These are phyloP conservation scores for Rutidosis leptorrhynchoides DNA, from an alignment of 129 eudicot genomes.

Conservation along the genomic window DNA sequence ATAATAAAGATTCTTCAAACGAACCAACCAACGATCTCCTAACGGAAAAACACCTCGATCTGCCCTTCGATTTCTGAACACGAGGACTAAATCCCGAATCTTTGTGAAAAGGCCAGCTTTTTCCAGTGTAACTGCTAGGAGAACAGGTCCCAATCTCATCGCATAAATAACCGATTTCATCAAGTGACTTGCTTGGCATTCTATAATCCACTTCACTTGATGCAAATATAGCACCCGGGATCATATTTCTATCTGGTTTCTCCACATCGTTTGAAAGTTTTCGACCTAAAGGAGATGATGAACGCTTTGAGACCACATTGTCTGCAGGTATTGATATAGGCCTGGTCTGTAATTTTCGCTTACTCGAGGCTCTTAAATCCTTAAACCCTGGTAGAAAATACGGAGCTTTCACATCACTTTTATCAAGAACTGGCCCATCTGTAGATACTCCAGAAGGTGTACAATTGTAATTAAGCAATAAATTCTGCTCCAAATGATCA, in stretches of 20 bases:
- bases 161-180: conserved; percentile 35
- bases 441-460: conserved; percentile 37
- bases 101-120: conserved; percentile 44
- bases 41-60: conserved; percentile 44
- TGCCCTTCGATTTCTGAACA: conserved; percentile 27
- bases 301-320: conserved; percentile 34
- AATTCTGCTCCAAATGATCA: conserved; percentile 23
- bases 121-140: conserved; percentile 36
- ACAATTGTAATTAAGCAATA: conserved; percentile 26
- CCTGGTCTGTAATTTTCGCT: conserved; percentile 25
- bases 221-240: conserved; percentile 36
- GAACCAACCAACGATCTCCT: conserved; percentile 88
- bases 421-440: conserved; percentile 67
- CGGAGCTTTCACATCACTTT: conserved; percentile 35
- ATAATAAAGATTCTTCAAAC: conserved; percentile 83
- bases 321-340: conserved; percentile 39
- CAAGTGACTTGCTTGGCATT: conserved; percentile 42
- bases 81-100: conserved; percentile 19
- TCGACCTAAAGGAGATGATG: conserved; percentile 70
- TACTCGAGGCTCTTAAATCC: conserved; percentile 28
- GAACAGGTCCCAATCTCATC: conserved; percentile 37
- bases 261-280: conserved; percentile 29
- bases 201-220: conserved; percentile 44
- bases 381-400: conserved; percentile 26
- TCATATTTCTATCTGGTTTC: conserved; percentile 30